Base-by-base conservation (phyloP, 2,329 filamentous ascomycete genomes). In the Aureobasidium uvarum region DNA sequence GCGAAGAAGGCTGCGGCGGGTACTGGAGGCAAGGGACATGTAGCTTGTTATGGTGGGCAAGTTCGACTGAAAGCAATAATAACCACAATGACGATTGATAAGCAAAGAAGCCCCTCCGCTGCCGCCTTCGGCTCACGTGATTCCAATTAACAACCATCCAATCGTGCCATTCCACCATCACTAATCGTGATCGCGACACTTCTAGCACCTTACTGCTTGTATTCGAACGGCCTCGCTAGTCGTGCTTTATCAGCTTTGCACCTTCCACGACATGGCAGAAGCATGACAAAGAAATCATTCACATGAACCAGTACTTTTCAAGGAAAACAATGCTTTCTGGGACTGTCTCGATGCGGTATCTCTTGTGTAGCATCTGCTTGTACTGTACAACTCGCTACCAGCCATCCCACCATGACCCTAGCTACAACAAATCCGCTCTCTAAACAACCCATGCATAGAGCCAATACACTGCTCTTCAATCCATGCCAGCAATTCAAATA, bases 1-100 rank as follows among this genome's bases (percentile, higher is more conserved):
- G 58, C 64, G 67, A 65, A 64, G 28, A 25, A 62, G 33, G 43
- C 56, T 54, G 41, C 62, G 23, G 25, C 64, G 59, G 46, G 60
- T 31, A n/a, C 31, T 48, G 38, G 58, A 56, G 38, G 60, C 67
- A 45, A 54, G 59, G 41, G 64, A 64, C 41, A 64, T 63, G 25
- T 60, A 54, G 39, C 20, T 36, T 36, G 48, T 52, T 52, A 28
- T 41, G 46, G 18, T 28, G 46, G 54, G 25, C 20, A 36, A 60
- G 52, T n/a, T 6, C 6, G 33, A 33, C 41, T 60, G 28, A 7
- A 36, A 20, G 14, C 20, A 36, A 10, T 45, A 23, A 54, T 45
- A 23, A 54, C 51, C 10, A 39, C 18, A 62, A 51, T 52, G 46
- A 62, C 58, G 31, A 43, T 45, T 31, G 39, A 31, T 58, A 58